Conservation (phyloP, 768 basidiomycete species). For the Tephrocybe sp. region DNA sequence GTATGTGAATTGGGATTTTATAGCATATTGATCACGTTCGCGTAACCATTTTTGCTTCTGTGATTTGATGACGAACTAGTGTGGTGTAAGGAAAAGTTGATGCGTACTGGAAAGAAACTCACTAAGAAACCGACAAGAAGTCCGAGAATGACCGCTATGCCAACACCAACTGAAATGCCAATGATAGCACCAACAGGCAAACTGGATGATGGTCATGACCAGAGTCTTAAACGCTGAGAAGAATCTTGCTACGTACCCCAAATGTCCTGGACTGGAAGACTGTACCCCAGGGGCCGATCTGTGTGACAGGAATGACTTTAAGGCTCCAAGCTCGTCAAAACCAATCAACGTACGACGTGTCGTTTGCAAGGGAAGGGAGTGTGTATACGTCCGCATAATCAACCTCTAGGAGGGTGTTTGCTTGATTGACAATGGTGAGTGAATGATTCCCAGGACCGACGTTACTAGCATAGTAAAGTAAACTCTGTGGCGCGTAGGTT, state of each 20-base stretch:
- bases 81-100: background rate
- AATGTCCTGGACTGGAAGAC: background rate
- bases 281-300: background rate
- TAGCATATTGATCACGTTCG: background rate
- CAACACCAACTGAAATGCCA: background rate
- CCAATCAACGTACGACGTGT: background rate
- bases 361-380: background rate
- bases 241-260: background rate
- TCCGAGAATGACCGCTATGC: background rate
- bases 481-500: background rate
- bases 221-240: too few relatives aligned
- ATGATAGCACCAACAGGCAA: background rate
- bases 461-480: slow-evolving; percentile 4
- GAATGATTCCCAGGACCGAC: background rate
- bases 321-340: background rate
- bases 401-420: background rate
- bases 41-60: background rate
- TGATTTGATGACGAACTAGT: background rate
- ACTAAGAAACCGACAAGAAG: background rate
- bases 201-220: background rate
- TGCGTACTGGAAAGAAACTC: background rate
- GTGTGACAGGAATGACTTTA: background rate
- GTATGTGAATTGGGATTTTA: background rate
- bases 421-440: slow-evolving; percentile 2
- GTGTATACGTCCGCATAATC: slow-evolving; percentile 2